A percentile compares a stretch with the other conserved stretches of the same genome.
These are phyloP conservation scores for Phaeolepiota aurea DNA, from an alignment of 768 basidiomycete genomes.

Conservation along the genomic window DNA sequence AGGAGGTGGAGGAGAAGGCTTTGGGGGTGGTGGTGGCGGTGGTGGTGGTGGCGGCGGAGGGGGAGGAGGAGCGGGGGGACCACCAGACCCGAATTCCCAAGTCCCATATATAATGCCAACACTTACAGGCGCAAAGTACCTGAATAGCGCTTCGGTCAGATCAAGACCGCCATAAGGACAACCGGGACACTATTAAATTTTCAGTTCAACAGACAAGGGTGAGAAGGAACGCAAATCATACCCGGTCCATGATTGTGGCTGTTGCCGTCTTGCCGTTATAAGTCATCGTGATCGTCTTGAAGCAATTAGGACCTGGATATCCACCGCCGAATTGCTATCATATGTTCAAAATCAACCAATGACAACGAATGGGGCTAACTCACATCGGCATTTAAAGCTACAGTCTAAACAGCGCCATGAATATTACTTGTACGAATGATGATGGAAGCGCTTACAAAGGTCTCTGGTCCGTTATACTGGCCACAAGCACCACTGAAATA, in stretches of 20 bases:
- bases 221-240: conserved; percentile 14
- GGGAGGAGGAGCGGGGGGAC: background rate
- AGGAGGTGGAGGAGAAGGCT: conserved; percentile 8
- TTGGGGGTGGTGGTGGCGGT: conserved; percentile 3
- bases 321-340: conserved; percentile 45
- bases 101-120: conserved; percentile 51
- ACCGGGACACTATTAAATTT: conserved; percentile 50
- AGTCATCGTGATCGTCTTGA: conserved; percentile 49
- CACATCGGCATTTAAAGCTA: conserved; percentile 7
- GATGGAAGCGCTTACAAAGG: conserved; percentile 31
- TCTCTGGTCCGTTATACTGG: conserved; percentile 21
- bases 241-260: conserved; percentile 60
- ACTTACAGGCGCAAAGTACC: conserved; percentile 39
- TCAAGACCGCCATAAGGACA: conserved; percentile 65
- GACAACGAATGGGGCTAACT: background rate
- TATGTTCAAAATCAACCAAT: background rate
- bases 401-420: conserved; percentile 4
- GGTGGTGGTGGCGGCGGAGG: conserved; percentile 10
- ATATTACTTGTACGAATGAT: background rate
- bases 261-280: conserved; percentile 49
- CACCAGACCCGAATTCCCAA: conserved; percentile 48
- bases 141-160: conserved; percentile 59
- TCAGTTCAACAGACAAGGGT: conserved; percentile 4
- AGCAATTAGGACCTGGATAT: conserved; percentile 62
- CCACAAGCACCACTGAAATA: conserved; percentile 49